Conservation (phyloP, 768 basidiomycete genomes). For the Aureoboletus auriporus region DNA sequence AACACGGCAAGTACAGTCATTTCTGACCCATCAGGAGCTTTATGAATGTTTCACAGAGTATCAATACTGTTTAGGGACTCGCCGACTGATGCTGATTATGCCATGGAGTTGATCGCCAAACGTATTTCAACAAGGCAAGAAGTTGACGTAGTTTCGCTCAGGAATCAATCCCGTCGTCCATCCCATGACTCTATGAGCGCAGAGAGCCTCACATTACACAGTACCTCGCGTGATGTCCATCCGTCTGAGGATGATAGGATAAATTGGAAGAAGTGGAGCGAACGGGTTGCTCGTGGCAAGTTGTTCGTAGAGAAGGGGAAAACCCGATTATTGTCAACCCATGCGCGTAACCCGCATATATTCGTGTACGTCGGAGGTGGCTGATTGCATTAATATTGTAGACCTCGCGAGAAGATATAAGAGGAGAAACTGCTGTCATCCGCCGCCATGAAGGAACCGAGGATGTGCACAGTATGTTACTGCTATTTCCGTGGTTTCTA, state of each 20-base stretch:
- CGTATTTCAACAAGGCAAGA: constrained; percentile 54
- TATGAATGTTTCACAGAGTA: constrained; percentile 31
- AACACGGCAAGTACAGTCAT: constrained; percentile 35
- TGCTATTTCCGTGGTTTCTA: neutral
- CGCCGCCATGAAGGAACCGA: constrained; percentile 5
- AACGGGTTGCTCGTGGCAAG: constrained; percentile 44
- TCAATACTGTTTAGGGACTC: constrained; percentile 46
- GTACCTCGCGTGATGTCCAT: neutral
- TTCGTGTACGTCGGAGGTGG: neutral
- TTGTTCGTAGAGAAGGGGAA: constrained; percentile 39
- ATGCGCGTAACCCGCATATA: constrained; percentile 30
- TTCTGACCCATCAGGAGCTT: neutral
- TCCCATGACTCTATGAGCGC: constrained; percentile 13
- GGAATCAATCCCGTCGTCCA: constrained; percentile 16
- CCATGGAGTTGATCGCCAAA: constrained; percentile 63
- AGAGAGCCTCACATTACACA: neutral
- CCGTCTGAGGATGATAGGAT: constrained; percentile 21
- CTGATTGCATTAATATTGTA: constrained; percentile 8
- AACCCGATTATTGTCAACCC: constrained; percentile 31
- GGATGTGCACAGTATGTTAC: constrained; percentile 34
- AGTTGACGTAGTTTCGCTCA: constrained; percentile 32
- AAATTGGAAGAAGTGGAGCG: constrained; percentile 58
- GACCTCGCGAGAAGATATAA: constrained; percentile 3
- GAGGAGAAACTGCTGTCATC: neutral
- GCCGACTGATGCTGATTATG: constrained; percentile 67